Percentiles rank a stretch among this genome's conserved stretches.
Evolutionary conservation across 441 rosid species (phyloP).

Genomic region (Jatropha podagrica): DNA sequence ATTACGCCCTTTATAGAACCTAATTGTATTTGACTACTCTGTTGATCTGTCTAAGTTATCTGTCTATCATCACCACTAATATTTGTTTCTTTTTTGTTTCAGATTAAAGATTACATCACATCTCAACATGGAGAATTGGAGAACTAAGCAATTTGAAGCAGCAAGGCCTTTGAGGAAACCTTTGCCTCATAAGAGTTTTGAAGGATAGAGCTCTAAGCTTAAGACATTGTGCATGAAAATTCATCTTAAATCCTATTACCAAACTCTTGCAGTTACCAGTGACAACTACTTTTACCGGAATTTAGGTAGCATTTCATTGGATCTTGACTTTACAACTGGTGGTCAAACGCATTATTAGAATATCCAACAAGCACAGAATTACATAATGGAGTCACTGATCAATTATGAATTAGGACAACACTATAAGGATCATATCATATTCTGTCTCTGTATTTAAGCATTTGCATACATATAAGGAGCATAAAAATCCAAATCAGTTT

Average conservation of each 20-base stretch:
- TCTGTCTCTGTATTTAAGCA: not conserved
- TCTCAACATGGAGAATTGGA: not conserved
- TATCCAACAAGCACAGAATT: not conserved
- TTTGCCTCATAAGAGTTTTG: not conserved
- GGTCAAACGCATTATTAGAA: not conserved
- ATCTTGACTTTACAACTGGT: not conserved
- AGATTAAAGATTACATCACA: constrained; percentile 1
- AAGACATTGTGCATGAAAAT: not conserved
- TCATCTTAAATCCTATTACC: not conserved
- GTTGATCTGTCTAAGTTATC: not conserved
- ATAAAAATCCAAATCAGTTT: constrained; percentile 9
- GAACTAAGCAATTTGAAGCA: not conserved
- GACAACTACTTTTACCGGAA: not conserved
- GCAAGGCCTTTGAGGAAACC: not conserved
- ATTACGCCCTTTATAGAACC: not conserved
- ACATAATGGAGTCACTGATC: not conserved
- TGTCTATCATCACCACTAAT: not conserved
- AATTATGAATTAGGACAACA: not conserved
- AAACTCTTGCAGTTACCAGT: not conserved
- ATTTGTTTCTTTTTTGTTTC: not conserved
- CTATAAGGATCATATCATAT: not conserved
- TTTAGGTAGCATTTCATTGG: not conserved
- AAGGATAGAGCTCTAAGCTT: not conserved
- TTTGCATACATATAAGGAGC: not conserved
- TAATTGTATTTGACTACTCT: not conserved